Base-by-base conservation (phyloP, 1,284 basidiomycete genomes). In the Stereum hirsutum region DNA sequence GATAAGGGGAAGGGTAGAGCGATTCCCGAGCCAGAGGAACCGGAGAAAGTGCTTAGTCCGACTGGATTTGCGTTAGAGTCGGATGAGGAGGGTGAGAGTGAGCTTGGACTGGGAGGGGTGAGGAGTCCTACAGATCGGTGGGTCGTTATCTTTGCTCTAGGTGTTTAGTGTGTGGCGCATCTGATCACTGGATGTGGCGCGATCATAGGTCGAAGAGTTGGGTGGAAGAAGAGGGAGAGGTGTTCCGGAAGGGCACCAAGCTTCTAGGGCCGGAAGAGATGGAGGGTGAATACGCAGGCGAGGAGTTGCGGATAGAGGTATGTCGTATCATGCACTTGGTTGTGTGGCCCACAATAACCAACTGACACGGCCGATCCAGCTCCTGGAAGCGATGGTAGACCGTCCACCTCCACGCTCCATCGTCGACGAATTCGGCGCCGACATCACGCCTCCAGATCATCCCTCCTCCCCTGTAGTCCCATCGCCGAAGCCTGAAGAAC, bases 151-250 rank as follows among this genome's bases (percentile, higher is more conserved):
- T 30, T 33, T 39, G n/a, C 17, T 8, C 1, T 4, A 21, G 11
- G 15, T 8, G n/a, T 15, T 2, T 14, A 31, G 10, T 6, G 4
- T 24, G 37, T 27, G 14, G 27, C 5, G 25, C 14, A 27, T 39
- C 39, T 42, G 20, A 45, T 20, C 30, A 21, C n/a, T n/a, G n/a
- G 31, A 32, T 11, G 14, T 25, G 6, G 5, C 23, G 17, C 25
- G 24, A 37, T 24, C 6, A 24, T 28, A 85, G 84, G 42, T 87
- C 82, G 31, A 72, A 75, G 51, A 79, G 69, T 42, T 88, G 86
- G 82, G 83, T 92, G 0, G 85, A 81, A 51, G 89, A 92, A 55
- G 89, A 91, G 55, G 89, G 88, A 1, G 92, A 96, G 61, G 83
- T 96, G 25, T 97, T 97, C 66, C 70, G 92, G 40, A 92, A 92